Evolutionary conservation across 108 stramenopile species (phyloP), one percentile per base, ranked within the genome.

Genomic region (Aurantiochytrium sp.): DNA sequence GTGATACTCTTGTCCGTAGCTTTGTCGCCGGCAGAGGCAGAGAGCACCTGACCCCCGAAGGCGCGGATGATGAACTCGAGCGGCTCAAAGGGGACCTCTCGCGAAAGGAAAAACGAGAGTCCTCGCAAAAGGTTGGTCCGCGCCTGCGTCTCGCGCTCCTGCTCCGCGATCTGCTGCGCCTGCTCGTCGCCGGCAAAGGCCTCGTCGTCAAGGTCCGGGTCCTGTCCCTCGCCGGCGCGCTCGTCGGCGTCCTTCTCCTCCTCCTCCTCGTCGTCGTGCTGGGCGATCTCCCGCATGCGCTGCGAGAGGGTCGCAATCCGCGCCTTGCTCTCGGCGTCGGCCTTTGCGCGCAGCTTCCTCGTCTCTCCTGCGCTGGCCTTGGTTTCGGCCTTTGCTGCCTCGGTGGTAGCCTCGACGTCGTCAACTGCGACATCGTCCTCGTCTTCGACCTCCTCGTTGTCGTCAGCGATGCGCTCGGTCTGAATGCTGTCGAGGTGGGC

Each of bases 31-130:
- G 73, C 45, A 24, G 93, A 92, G 17, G 89, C 90, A 0, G 89
- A 55, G 86, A 98, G 93, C 27, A 97, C 96, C 55, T 91, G 89
- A 4, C 95, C 99, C 22, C 98, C 99, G 89, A 94, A 98, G 5
- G 96, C 93, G 27, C 94, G 73, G 68, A 96, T 93, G 4, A 97
- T 94, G 34, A 99, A 92, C 91, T 99, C 97, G 37, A 99, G 86
- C 86, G 96, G 96, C 37, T 94, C 94, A 65, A 94, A 93, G 22
- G 97, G 97, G 37, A 98, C 95, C 89, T 99, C 98, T 34, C 97
- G 96, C 12, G 96, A 96, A 24, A 98, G 69, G 90, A 95, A 98
- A 89, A 98, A 96, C 22, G 92, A 94, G 21, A 98, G 91, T 24
- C 97, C 96, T 73, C 91, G 32, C 54, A 92, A 89, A 3, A 89